Base-by-base conservation (phyloP, 345 rosid genomes). In the Rhodamnia argentea region DNA sequence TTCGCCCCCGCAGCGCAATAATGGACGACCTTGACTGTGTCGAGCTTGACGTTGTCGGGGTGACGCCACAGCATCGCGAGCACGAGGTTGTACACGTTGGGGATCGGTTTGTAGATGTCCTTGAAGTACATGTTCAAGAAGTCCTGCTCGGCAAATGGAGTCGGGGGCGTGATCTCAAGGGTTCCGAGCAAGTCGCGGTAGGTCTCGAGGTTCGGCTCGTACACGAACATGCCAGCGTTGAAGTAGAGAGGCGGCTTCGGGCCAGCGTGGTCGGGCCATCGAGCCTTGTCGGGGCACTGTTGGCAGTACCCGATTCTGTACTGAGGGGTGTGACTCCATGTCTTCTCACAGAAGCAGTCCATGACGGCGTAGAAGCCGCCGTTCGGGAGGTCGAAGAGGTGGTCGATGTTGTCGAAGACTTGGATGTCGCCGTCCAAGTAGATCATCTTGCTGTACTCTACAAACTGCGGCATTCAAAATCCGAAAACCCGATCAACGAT, bases 111-210 rank as follows among this genome's bases (percentile, higher is more conserved):
- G 90, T 85, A 91, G 13, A 87, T 52, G 50, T 93, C 87, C 87
- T 85, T 91, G 60, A 93, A 93, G 93, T 82, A 93, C 89, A 47
- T 86, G 89, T 92, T 93, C 52, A 93, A 74, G 82, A 93, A 91
- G 89, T 92, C 94, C 89, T 93, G 95, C 86, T 93, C 95, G 1
- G 95, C 94, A 60, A 93, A 92, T 1, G 91, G 74, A 26, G 94
- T 91, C 8, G 92, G 91, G 82, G 92, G 54, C 52, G 92, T 92
- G 89, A 87, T 16, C 50, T 82, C 78, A 83, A 92, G 85, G 29
- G 84, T 87, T n/a, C 85, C 50, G 82, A 93, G 54, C 87, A 93
- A 91, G 22, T 86, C 59, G 8, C 23, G 52, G 84, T 90, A 92
- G 24, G 92, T 91, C 10, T 26, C 7, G 7, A 88, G 88, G 42